Evolutionary conservation across 2,329 filamentous ascomycete genomes (phyloP), one percentile per base, ranked within the genome.

Genomic region (Colletotrichum aenigma): DNA sequence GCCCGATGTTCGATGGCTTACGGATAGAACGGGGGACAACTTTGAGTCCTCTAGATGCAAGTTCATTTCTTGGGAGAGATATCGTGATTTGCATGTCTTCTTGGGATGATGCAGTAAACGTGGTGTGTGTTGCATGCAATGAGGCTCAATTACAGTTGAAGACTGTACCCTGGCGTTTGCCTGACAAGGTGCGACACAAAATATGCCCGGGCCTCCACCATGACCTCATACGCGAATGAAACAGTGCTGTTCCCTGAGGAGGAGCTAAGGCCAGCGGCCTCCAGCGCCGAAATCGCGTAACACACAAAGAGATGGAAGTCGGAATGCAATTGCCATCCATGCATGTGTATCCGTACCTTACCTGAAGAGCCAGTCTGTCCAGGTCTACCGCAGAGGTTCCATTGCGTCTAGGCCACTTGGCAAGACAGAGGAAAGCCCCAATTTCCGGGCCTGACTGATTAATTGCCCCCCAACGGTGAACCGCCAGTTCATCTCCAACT

Each of bases 201-300:
- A 43, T 30, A 55, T 43, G 32, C 62, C 62, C 62, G 58, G 73
- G 69, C 73, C 69, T 75, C 70, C 69, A 75, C 71, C 71, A 76
- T 71, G 75, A 75, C 75, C 66, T 75, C 75, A 76, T 75, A 77
- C 68, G 34, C 72, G 34, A 64, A 68, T 76, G 75, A 77, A 77
- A 77, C 75, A 75, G 12, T 43, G 21, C 34, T 38, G 48, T 43
- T 34, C 62, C 28, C 61, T 16, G 21, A 18, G 18, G 30, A 55
- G 56, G 32, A 68, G 66, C 58, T 66, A 48, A 61, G 32, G 71
- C 64, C 28, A 65, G 65, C 55, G 30, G 65, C 58, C 64, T 68
- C 70, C 34, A 67, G 43, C 65, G 13, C 48, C 24, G n/a, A 16
- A 67, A 55, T 52, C 43, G 43, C 43, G 43, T 21, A 52, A 52